phyloP scores from a whole-genome alignment of 192 early-diverging fungal species.

The Coemansia sp. region DNA sequence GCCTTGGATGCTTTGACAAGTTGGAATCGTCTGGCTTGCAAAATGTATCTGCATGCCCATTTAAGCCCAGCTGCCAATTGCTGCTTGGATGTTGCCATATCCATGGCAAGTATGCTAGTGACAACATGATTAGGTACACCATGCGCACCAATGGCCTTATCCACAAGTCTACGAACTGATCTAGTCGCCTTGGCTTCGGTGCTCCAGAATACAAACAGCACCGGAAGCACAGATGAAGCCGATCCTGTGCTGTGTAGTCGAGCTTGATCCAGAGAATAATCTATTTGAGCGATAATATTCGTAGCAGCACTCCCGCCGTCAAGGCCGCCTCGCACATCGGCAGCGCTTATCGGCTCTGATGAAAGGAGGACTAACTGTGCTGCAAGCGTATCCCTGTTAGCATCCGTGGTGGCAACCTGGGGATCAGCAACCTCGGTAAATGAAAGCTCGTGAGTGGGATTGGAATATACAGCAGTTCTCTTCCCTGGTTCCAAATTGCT shows the following conservation, averaged over 20 bases:
- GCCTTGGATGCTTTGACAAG: constrained; percentile 20
- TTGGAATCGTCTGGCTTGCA: constrained; percentile 12
- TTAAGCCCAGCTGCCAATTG: constrained; percentile 33
- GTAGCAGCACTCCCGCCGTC: not conserved
- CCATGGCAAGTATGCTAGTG: constrained; percentile 20
- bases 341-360: constrained; percentile 15
- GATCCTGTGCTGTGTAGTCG: constrained; percentile 4
- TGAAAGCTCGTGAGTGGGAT: constrained; percentile 4
- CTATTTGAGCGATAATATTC: constrained; percentile 6
- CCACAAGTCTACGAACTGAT: constrained; percentile 22
- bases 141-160: not conserved
- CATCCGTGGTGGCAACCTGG: not conserved
- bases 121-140: constrained; percentile 16
- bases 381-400: not conserved
- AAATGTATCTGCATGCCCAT: constrained; percentile 31
- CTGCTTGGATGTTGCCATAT: constrained; percentile 24
- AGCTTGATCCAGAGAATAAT: constrained; percentile 9
- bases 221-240: constrained; percentile 4
- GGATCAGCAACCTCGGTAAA: constrained; percentile 14
- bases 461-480: constrained; percentile 9
- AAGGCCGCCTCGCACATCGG: constrained; percentile 11
- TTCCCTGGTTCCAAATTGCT: not conserved
- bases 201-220: constrained; percentile 44
- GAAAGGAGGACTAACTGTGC: constrained; percentile 28
- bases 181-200: constrained; percentile 9